phyloP scores from a whole-genome alignment of 2,329 filamentous ascomycete genomes.

The Colletotrichum trifolii region DNA sequence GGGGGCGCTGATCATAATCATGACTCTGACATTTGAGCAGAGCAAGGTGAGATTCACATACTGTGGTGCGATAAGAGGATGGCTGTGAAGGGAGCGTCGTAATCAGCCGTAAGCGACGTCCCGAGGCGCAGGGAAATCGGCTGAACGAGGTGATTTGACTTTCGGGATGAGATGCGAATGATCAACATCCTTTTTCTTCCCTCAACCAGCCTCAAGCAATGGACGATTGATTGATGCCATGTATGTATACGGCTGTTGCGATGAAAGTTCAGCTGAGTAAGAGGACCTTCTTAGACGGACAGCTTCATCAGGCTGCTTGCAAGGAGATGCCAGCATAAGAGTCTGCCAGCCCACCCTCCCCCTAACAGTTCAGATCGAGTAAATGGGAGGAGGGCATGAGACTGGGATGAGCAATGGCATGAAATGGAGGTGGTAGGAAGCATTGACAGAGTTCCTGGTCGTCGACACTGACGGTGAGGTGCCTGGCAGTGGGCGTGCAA shows the following conservation, averaged over 20 bases:
- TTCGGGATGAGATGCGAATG: conserved; percentile 11
- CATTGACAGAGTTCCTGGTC: not conserved
- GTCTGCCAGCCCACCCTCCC: not conserved
- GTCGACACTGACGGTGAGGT: not conserved
- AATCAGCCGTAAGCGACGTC: not conserved
- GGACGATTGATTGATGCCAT: not conserved
- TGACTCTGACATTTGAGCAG: no score
- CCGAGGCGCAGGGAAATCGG: not conserved
- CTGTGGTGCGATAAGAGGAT: not conserved
- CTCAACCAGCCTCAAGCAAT: no score
- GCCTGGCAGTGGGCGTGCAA: conserved; percentile 1
- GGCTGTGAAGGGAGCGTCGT: not conserved
- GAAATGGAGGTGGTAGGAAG: not conserved
- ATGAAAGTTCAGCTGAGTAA: conserved; percentile 15
- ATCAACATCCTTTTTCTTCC: not conserved
- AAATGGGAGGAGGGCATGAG: conserved; percentile 10
- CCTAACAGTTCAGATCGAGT: conserved; percentile 23
- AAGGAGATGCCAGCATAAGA: conserved; percentile 10
- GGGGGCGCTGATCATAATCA: not conserved
- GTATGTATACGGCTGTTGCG: not conserved
- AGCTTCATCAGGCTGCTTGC: not conserved
- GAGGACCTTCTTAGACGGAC: not conserved
- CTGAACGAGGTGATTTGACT: not conserved
- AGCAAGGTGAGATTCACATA: no score
- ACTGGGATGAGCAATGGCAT: conserved; percentile 16